Evolutionary conservation across 805 yeast genomes (phyloP), one percentile per base, ranked within the genome.

Genomic region (Candida sonorensis): DNA sequence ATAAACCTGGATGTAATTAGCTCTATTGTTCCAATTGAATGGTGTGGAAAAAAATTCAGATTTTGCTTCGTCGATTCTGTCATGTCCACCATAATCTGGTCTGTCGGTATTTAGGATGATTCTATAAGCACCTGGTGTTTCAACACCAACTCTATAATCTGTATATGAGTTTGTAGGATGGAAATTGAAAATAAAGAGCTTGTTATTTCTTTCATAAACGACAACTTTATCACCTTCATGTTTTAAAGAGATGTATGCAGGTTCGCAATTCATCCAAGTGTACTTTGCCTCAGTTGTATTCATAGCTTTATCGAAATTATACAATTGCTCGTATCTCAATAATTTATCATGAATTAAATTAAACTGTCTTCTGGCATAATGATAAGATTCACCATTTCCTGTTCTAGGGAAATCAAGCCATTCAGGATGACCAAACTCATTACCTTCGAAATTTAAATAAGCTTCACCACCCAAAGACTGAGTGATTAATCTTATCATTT

Each of bases 371-470:
- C 97, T 75, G 2, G 97, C 96, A 51, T 92, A 90, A 61, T 84
- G 92, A 61, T 83, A 90, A 13, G 92, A 80, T 55, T 86, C 87
- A 17, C 70, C 70, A 59, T 90, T 92, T 22, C 95, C 96, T 18
- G 44, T 80, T 50, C 96, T 77, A 10, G 98, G 97, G 69, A 90
- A 92, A 59, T 90, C 98, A 32, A 92, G 72, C 98, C 98, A 90
- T 56, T 90, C 98, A 3, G 97, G 98, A 51, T 90, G 98, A 12
- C 98, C 98, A 62, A 92, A 90, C 61, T 90, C 98, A 51, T 90
- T 90, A 36, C 98, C 97, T 66, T 90, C 97, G 55, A 90, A 90
- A 55, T 88, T 90, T 53, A 90, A 71, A 53, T 90, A 90, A 0
- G 95, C 96, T 59, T 90, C 97, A 35, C 98, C 98, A 29, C 97